Conservation (phyloP, 1,284 basidiomycete genomes). For the Mycosarcoma mackinlayi region DNA sequence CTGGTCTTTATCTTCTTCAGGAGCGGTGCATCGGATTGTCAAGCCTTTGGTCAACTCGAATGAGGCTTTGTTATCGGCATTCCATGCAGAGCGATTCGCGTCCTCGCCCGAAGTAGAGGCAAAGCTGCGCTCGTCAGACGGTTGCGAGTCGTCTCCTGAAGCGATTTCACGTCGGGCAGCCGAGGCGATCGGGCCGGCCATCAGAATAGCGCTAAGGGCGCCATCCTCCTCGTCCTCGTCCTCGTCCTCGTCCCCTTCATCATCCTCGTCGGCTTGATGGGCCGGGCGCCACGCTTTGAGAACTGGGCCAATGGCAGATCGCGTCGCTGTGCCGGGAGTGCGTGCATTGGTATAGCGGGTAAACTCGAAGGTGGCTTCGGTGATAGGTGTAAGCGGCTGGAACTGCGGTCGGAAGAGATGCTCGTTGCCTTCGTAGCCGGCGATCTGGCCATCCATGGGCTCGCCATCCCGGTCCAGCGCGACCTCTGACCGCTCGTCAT, state of each 20-base stretch:
- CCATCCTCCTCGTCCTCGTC: constrained; percentile 27
- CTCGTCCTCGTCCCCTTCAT: constrained; percentile 14
- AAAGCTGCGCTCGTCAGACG: constrained; percentile 38
- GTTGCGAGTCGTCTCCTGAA: constrained; percentile 27
- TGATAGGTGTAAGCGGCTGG: constrained; percentile 62
- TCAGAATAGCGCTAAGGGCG: constrained; percentile 14
- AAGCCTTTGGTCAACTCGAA: constrained; percentile 51
- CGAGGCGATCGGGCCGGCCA: constrained; percentile 18
- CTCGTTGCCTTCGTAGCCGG: constrained; percentile 27
- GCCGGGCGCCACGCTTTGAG: constrained; percentile 24
- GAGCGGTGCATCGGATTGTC: constrained; percentile 31
- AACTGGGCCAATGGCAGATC: constrained; percentile 20
- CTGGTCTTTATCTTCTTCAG: constrained; percentile 17
- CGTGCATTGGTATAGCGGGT: constrained; percentile 54
- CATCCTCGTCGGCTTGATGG: constrained; percentile 14
- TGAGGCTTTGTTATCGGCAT: constrained; percentile 31
- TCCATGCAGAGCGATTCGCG: constrained; percentile 39
- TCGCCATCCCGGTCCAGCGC: constrained; percentile 27
- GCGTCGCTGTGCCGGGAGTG: constrained; percentile 50
- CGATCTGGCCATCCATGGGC: constrained; percentile 11
- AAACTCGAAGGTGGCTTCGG: constrained; percentile 60
- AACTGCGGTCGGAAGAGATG: constrained; percentile 46
- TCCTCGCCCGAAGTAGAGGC: constrained; percentile 39
- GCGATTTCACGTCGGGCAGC: not conserved
- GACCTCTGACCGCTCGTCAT: constrained; percentile 22